Evolutionary conservation across 2,329 filamentous ascomycete species (phyloP).

Genomic region (Cladosporium oxysporum): DNA sequence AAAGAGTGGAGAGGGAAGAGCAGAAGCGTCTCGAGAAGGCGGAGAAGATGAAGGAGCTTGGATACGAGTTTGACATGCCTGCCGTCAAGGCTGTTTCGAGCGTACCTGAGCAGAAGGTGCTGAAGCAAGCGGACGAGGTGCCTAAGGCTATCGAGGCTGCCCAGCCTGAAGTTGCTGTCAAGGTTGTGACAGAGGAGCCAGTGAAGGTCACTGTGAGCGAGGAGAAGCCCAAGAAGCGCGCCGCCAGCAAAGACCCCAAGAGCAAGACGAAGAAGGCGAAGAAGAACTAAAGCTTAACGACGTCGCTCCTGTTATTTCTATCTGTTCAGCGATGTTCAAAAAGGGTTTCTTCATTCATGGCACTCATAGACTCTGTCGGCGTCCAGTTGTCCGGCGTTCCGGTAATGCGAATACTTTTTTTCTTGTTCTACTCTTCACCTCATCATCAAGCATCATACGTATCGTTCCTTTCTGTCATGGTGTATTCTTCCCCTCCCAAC

Average conservation of each 20-base stretch:
- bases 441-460: background rate
- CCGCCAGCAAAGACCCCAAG: constrained; percentile 38
- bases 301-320: constrained; percentile 13
- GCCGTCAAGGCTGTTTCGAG: constrained; percentile 63
- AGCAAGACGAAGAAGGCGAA: constrained; percentile 31
- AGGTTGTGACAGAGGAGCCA: constrained; percentile 23
- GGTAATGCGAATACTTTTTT: constrained; percentile 6
- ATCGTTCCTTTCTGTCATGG: background rate
- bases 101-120: constrained; percentile 52
- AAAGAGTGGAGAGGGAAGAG: constrained; percentile 72
- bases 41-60: constrained; percentile 74
- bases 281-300: constrained; percentile 13
- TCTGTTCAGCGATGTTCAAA: constrained; percentile 16
- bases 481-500: background rate
- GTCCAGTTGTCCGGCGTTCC: constrained; percentile 6
- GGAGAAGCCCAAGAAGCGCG: constrained; percentile 39
- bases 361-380: constrained; percentile 17
- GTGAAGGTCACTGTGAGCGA: constrained; percentile 30
- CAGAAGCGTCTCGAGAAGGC: constrained; percentile 67
- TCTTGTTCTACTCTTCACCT: background rate
- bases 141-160: constrained; percentile 37
- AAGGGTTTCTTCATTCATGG: constrained; percentile 11
- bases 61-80: constrained; percentile 80
- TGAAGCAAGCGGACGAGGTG: constrained; percentile 37
- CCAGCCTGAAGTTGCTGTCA: constrained; percentile 9